These are phyloP conservation scores for Pulveroboletus frians DNA, from an alignment of 768 basidiomycete genomes.

Conservation along the genomic window DNA sequence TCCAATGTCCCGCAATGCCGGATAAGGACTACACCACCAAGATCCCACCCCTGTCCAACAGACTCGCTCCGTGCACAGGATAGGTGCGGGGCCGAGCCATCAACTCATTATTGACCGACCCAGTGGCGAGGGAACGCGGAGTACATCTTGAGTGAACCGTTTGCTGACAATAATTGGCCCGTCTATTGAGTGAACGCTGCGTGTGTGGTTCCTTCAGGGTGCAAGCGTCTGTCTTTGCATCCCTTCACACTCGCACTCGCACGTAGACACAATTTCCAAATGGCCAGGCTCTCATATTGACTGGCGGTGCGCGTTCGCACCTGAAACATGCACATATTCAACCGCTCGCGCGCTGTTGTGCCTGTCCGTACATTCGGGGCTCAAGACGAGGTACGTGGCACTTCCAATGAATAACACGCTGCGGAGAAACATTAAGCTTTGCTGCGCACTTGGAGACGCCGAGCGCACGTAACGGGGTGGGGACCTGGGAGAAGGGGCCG, in stretches of 20 bases:
- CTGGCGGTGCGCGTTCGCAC: slow-evolving; percentile 35
- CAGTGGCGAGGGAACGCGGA: slow-evolving; percentile 72
- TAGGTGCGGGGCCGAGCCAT: too few relatives aligned
- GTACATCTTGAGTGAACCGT: slow-evolving; percentile 57
- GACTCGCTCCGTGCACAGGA: slow-evolving; percentile 12
- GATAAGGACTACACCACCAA: neutral
- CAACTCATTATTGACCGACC: too few relatives aligned
- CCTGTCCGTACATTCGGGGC: too few relatives aligned
- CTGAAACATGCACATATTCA: too few relatives aligned
- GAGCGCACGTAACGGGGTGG: too few relatives aligned
- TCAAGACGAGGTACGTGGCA: too few relatives aligned
- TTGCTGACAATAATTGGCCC: slow-evolving; percentile 1
- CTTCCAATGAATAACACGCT: too few relatives aligned
- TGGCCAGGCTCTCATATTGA: slow-evolving; percentile 70
- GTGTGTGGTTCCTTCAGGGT: slow-evolving; percentile 34
- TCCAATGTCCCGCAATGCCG: neutral
- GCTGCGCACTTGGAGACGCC: too few relatives aligned
- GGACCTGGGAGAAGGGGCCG: too few relatives aligned
- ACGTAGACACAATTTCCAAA: slow-evolving; percentile 13
- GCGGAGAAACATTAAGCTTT: too few relatives aligned
- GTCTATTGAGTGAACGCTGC: neutral
- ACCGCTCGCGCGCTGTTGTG: too few relatives aligned
- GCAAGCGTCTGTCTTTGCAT: slow-evolving; percentile 51
- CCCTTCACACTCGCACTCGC: slow-evolving; percentile 12
- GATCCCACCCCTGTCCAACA: neutral